Evolutionary conservation across 2,329 filamentous ascomycete species (phyloP).

Genomic region (Elsinoe fawcettii): DNA sequence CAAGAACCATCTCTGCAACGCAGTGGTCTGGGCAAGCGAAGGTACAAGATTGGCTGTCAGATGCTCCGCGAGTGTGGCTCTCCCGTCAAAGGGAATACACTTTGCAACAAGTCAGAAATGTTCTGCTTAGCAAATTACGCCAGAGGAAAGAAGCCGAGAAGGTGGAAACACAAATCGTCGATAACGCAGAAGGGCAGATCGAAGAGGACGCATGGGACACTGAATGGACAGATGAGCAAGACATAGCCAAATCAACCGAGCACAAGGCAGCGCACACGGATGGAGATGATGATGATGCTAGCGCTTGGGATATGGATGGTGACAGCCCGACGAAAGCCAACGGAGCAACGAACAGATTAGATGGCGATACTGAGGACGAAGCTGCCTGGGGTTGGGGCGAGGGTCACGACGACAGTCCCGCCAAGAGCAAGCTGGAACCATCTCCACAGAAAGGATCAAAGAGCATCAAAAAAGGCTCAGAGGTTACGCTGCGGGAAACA

Average conservation of each 20-base stretch:
- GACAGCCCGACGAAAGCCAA: slow-evolving; percentile 18
- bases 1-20: neutral
- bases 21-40: slow-evolving; percentile 30
- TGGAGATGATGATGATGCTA: slow-evolving; percentile 39
- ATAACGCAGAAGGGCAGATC: slow-evolving; percentile 37
- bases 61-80: slow-evolving; percentile 77
- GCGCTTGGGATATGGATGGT: slow-evolving; percentile 42
- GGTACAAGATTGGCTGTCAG: slow-evolving; percentile 70
- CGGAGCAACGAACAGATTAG: neutral
- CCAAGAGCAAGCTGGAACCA: slow-evolving; percentile 20
- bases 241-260: slow-evolving; percentile 26
- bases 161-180: slow-evolving; percentile 70
- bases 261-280: slow-evolving; percentile 20
- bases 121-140: slow-evolving; percentile 61
- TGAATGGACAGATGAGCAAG: slow-evolving; percentile 62
- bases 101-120: slow-evolving; percentile 63
- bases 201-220: slow-evolving; percentile 62
- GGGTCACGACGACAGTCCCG: slow-evolving; percentile 37
- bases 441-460: neutral
- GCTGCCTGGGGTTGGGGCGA: slow-evolving; percentile 80
- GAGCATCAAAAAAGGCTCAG: slow-evolving; percentile 21
- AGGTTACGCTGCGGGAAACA: slow-evolving; percentile 67
- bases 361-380: slow-evolving; percentile 27
- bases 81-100: slow-evolving; percentile 72
- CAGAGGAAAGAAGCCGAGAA: slow-evolving; percentile 66